Evolutionary conservation across 495 filamentous ascomycete species (phyloP).

Genomic region (Lepraria neglecta): DNA sequence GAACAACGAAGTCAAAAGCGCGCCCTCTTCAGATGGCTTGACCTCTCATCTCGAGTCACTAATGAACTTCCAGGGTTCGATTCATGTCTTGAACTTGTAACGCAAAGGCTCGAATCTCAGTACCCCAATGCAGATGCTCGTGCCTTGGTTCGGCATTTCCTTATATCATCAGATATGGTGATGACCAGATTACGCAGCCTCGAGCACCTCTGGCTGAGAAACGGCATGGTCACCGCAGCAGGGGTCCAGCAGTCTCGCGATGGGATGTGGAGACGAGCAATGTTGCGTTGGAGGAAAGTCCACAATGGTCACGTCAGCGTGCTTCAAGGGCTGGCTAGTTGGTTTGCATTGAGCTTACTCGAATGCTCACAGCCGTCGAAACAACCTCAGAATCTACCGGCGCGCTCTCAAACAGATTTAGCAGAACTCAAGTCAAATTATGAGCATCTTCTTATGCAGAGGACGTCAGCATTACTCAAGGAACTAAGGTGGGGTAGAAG

Average conservation of each 20-base stretch:
- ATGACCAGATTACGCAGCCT: background rate
- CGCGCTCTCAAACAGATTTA: no score
- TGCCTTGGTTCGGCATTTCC: background rate
- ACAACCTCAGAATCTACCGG: no score
- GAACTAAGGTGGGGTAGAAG: background rate
- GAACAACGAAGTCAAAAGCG: background rate
- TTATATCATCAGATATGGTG: background rate
- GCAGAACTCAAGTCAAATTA: background rate
- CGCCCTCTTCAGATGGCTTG: no score
- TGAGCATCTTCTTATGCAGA: background rate
- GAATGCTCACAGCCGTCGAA: background rate
- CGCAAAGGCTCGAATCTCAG: background rate
- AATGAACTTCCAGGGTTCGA: no score
- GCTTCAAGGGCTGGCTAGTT: background rate
- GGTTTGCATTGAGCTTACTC: background rate
- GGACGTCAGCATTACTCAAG: background rate
- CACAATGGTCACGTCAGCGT: background rate
- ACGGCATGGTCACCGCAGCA: background rate
- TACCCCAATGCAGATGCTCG: background rate
- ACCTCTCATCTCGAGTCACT: no score
- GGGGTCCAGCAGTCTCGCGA: background rate
- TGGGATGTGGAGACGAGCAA: background rate
- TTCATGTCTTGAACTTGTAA: no score
- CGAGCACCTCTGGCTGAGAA: background rate
- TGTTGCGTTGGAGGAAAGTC: background rate